Evolutionary conservation across 1,284 basidiomycete genomes (phyloP), one percentile per base, ranked within the genome.

Genomic region (Porphyrellus sp.): DNA sequence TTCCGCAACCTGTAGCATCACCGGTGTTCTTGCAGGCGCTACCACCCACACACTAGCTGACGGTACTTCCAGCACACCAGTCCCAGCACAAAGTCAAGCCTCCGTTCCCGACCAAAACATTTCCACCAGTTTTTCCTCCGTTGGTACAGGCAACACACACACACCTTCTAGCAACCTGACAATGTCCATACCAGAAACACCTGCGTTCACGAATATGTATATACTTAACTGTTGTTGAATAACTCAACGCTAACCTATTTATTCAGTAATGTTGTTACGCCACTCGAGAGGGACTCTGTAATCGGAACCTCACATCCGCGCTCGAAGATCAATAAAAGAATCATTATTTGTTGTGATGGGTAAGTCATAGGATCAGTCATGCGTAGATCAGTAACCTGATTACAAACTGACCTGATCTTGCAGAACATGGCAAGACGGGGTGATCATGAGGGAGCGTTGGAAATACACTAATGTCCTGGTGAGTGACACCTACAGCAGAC

Each of bases 281-380:
- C n/a, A n/a, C n/a, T n/a, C n/a, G n/a, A n/a, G n/a, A 48, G 12
- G 21, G 33, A 51, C 23, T 16, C 39, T 7, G 43, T 35, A 3
- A 52, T 23, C 7, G 46, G 40, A 41, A 7, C 30, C 4, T 46
- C 37, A 12, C 39, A 39, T 18, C n/a, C 23, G 1, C 40, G 20
- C 15, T 21, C 52, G 33, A 67, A 62, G 45, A 60, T 70, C 8
- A 76, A 71, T 58, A 86, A 86, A 62, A 72, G 83, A 50, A 79
- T 86, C 34, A 72, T 87, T 40, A 74, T 88, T 24, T 86, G 84
- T 56, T 88, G 86, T 59, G 85, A 88, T 62, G 85, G 86, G 85
- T 83, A 53, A 57, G 77, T 64, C 16, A 27, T 24, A 31, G 31
- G 15, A 30, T 44, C 16, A 9, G 8, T 37, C 7, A 20, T 38